Base-by-base conservation (phyloP, 768 basidiomycete genomes). In the Vararia minispora region DNA sequence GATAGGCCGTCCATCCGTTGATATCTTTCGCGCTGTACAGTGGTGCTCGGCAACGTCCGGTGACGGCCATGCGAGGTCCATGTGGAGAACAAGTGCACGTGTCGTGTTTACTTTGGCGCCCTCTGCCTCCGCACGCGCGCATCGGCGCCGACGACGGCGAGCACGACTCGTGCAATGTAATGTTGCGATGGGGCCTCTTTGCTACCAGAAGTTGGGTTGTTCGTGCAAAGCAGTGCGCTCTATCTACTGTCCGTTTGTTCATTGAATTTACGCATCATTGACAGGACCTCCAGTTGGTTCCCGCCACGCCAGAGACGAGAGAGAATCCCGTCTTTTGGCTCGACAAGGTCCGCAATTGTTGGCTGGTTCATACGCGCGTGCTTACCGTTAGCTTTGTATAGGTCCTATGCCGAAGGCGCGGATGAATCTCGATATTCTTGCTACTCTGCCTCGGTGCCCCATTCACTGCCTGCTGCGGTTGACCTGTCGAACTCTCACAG, bases 131-230 rank as follows among this genome's bases (percentile, higher is more conserved):
- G 22, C 10, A 13, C 13, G 26, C 34, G 20, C 31, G 30, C 29
- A 25, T 13, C 12, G 35, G 16, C 35, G 26, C 24, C 9, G 17
- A 14, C 32, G 17, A 37, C 11, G 35, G 39, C 27, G 17, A 17
- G 18, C 31, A 25, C 18, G 12, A 26, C 39, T 28, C 42, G 56
- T 71, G 76, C 68, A 69, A 81, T 83, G 79, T 78, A 78, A 83
- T 83, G 80, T 80, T 69, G 76, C 76, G 76, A 79, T 79, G 79
- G 60, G 64, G 63, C 58, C 61, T 62, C 62, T 63, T 65, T 56
- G 64, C 67, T 68, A 63, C 72, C 66, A 67, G 58, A 60, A 47
- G 52, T 37, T 40, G 57, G 61, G 63, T 63, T 58, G 55, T 55
- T 52, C 61, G 54, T 49, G 54, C 48, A 53, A 53, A 35, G 28